Conservation (phyloP, 352 stramenopile species). For the Globisporangium ultimum region DNA sequence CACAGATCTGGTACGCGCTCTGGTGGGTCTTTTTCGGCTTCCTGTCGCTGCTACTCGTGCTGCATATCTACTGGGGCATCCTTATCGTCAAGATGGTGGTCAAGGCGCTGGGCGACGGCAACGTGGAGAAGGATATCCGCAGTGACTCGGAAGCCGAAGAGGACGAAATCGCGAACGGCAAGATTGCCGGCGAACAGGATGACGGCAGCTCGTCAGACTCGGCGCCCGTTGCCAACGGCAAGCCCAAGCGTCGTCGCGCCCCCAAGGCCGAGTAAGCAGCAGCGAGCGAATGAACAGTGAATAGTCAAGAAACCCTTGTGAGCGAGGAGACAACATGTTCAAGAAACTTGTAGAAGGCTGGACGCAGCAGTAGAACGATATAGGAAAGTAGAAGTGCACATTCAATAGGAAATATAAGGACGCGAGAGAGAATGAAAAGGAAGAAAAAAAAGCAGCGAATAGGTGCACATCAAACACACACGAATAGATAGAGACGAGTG, state of each 20-base stretch:
- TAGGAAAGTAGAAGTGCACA: too few relatives aligned
- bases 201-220: constrained; percentile 15
- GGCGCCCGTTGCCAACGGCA: constrained; percentile 18
- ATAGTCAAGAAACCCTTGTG: neutral
- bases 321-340: neutral
- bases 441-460: neutral
- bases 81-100: constrained; percentile 77
- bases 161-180: constrained; percentile 24
- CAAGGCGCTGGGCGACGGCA: constrained; percentile 56
- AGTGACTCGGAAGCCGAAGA: constrained; percentile 73
- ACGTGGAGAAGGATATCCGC: constrained; percentile 80
- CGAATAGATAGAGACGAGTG: constrained; percentile 1
- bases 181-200: constrained; percentile 10
- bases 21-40: constrained; percentile 56
- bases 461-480: neutral
- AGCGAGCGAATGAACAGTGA: neutral
- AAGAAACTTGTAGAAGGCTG: too few relatives aligned
- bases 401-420: too few relatives aligned
- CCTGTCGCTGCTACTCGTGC: constrained; percentile 51
- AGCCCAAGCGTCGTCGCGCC: constrained; percentile 53
- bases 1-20: constrained; percentile 51
- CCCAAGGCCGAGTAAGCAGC: constrained; percentile 63
- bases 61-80: constrained; percentile 76
- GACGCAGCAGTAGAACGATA: too few relatives aligned
- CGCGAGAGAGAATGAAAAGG: constrained; percentile 2